Evolutionary conservation across 306 rosid genomes (phyloP), one percentile per base, ranked within the genome.

Genomic region (Trifolium pratense): DNA sequence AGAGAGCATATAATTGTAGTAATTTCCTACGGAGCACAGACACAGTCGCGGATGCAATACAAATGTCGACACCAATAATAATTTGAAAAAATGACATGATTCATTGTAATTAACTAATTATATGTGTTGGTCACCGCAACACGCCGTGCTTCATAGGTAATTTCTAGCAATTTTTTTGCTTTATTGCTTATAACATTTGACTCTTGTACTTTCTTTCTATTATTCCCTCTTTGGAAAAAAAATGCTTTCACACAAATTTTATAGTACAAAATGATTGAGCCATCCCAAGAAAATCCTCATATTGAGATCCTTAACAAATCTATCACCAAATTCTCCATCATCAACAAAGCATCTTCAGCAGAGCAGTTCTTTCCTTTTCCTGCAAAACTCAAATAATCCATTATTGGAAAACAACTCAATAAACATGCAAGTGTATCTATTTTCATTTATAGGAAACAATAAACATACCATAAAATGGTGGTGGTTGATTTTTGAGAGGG

Each of bases 221-320:
- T 46, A 46, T 64, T 39, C 15, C 20, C 18, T 53, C 37, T 7
- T 20, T 4, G 10, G 55, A 39, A 21, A 3, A 13, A 51, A 40
- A 52, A 23, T 36, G 12, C 29, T 64, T 64, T 7, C 68, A 59
- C 51, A 64, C 5, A 65, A 78, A 21, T 4, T 68, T 61, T 67
- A 34, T 7, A 34, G 58, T 36, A 57, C 42, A 75, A 42, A n/a
- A 2, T 60, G 46, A 43, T 29, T 0, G 3, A 9, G 31, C 8
- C 15, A 15, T 20, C 25, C 40, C 23, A 23, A 56, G 62, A 61
- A 61, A 61, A 32, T 31, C 14, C 37, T 84, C 78, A 88, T 10
- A 88, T 86, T 21, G 88, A 89, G 18, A 89, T 78, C 79, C 77
- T 79, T 82, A 89, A 66, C 86, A 86, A 71, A 31, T 84, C 89